Conservation (phyloP, 805 yeast species). For the Pichia deserticola region DNA sequence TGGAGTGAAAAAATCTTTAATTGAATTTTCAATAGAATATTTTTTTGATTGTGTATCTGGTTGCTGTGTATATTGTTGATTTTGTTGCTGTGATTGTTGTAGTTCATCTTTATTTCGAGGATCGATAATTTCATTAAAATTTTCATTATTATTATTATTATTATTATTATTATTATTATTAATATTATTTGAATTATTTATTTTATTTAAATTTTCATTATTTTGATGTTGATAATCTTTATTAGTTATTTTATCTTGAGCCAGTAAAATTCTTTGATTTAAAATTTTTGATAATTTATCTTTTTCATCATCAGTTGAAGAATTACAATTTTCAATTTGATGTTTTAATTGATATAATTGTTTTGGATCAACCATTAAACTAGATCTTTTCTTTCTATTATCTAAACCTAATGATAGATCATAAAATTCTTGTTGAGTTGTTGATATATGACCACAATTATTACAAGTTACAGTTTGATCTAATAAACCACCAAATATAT, state of each 20-base stretch:
- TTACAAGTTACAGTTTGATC: slow-evolving; percentile 81
- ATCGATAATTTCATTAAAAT: neutral
- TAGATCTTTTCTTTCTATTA: slow-evolving; percentile 37
- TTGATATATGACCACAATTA: slow-evolving; percentile 72
- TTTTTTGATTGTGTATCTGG: neutral
- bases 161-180: slow-evolving; percentile 3
- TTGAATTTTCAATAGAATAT: slow-evolving; percentile 67
- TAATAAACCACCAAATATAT: slow-evolving; percentile 87
- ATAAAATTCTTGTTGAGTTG: slow-evolving; percentile 88
- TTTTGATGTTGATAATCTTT: slow-evolving; percentile 18
- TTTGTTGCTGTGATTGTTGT: no score
- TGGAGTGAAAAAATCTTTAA: slow-evolving; percentile 74
- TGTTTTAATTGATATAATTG: slow-evolving; percentile 22
- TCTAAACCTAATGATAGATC: slow-evolving; percentile 81
- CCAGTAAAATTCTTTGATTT: slow-evolving; percentile 23
- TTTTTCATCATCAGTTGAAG: slow-evolving; percentile 18
- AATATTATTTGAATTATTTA: neutral
- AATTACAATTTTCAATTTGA: slow-evolving; percentile 23
- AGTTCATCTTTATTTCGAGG: no score
- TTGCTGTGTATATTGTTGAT: neutral
- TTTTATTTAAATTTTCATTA: neutral
- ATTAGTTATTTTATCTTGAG: slow-evolving; percentile 21
- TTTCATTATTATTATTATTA: slow-evolving; percentile 3
- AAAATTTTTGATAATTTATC: slow-evolving; percentile 23
- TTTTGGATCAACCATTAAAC: slow-evolving; percentile 23